Conservation (phyloP, 1,139 yeast genomes). For the Scheffersomyces illinoinensis region DNA sequence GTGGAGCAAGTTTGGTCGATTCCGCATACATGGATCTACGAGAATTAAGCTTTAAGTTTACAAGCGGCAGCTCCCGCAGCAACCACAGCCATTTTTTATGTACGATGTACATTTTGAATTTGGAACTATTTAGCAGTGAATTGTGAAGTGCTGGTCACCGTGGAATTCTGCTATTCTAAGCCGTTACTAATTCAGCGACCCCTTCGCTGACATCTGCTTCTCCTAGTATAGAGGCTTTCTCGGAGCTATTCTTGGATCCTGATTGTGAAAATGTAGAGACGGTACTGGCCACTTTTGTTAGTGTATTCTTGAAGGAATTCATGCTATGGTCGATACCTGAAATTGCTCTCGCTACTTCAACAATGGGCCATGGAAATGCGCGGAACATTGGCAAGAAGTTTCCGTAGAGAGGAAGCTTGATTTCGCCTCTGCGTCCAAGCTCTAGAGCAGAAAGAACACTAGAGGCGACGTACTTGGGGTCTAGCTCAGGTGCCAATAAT, state of each 20-base stretch:
- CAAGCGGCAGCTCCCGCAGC: neutral
- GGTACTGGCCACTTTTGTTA: conserved; percentile 3
- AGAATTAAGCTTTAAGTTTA: neutral
- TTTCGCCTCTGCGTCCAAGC: conserved; percentile 65
- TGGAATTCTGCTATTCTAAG: neutral
- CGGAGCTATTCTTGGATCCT: neutral
- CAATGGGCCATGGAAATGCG: conserved; percentile 71
- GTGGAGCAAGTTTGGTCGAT: neutral
- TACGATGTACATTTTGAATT: neutral
- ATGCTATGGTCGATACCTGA: conserved; percentile 68
- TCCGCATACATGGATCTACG: neutral
- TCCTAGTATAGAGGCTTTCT: neutral
- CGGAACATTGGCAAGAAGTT: conserved; percentile 70
- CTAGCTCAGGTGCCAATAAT: conserved; percentile 78
- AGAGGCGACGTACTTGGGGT: conserved; percentile 63
- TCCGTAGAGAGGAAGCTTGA: conserved; percentile 75
- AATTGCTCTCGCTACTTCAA: conserved; percentile 49
- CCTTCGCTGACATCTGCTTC: neutral
- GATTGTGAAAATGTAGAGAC: neutral
- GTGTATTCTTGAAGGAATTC: conserved; percentile 30
- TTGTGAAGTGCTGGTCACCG: neutral
- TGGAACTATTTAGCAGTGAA: neutral
- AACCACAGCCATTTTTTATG: neutral
- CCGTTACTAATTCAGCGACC: neutral
- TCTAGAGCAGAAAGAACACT: conserved; percentile 57